These are phyloP conservation scores for Collybia sordida DNA, from an alignment of 768 basidiomycete genomes.

Conservation along the genomic window DNA sequence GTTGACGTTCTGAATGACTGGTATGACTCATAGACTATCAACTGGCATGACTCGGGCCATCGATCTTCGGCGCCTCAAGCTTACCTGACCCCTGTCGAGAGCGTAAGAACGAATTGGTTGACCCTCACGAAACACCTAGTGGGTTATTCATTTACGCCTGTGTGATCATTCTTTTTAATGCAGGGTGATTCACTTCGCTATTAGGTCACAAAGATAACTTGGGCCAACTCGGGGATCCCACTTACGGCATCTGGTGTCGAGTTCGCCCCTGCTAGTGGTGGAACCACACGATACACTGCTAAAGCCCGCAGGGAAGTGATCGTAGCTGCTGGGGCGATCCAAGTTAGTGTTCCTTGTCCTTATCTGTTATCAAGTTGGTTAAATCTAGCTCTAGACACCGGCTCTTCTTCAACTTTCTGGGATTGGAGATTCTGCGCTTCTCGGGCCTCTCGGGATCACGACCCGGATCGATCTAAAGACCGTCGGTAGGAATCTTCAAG, in stretches of 20 bases:
- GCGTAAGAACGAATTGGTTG: slow-evolving; percentile 44
- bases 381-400: slow-evolving; percentile 37
- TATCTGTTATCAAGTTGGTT: no score
- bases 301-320: slow-evolving; percentile 50
- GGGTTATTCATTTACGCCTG: background rate
- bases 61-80: slow-evolving; percentile 55
- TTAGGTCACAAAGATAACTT: slow-evolving; percentile 47
- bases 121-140: slow-evolving; percentile 43
- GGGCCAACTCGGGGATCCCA: slow-evolving; percentile 31
- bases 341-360: slow-evolving; percentile 17
- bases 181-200: background rate
- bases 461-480: slow-evolving; percentile 45
- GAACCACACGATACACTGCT: slow-evolving; percentile 37
- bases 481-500: slow-evolving; percentile 59
- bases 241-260: slow-evolving; percentile 45
- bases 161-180: background rate
- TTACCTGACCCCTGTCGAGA: slow-evolving; percentile 55
- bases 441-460: slow-evolving; percentile 45
- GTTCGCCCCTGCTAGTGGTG: slow-evolving; percentile 40
- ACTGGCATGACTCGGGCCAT: slow-evolving; percentile 48
- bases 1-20: background rate
- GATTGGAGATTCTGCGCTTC: slow-evolving; percentile 48
- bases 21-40: slow-evolving; percentile 32
- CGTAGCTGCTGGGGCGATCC: slow-evolving; percentile 52
- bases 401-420: slow-evolving; percentile 55